Evolutionary conservation across 805 yeast species (phyloP), one percentile per base, ranked within the genome.

Genomic region (Metschnikowia baotianmanensis): DNA sequence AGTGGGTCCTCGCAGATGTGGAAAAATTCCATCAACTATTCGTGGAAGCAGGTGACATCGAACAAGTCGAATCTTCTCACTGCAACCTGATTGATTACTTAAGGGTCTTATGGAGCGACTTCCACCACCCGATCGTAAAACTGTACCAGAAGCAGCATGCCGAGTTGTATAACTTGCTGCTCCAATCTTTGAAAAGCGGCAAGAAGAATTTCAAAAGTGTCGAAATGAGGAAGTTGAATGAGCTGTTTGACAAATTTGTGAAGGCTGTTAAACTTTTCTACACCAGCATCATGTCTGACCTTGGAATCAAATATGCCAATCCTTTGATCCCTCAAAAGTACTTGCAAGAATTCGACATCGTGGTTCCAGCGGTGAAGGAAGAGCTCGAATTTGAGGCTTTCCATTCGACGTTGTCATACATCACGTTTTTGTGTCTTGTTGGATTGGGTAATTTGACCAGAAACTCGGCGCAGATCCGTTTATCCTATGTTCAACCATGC

Each of bases 111-210:
- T 83, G 89, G 89, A 56, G 67, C 23, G 77, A 77, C 5, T 70
- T 83, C 47, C 83, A 80, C 49, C 78, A 80, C 51, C 87, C 87
- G 2, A 73, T 78, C 2, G 70, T 82, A 45, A 81, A 79, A 49
- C 72, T 72, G 55, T 82, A 72, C 51, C 80, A 76, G 53, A 51
- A 57, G 15, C 62, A 59, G 23, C 73, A 66, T 48, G 60, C 56
- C 13, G 53, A 40, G 11, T 46, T 58, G 22, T 62, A 51, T 38
- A 41, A 43, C 12, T 47, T 52, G 7, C 50, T 52, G 36, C 38
- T 46, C 6, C 27, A 35, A 8, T 40, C 57, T 16, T 47, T 57
- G 40, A 26, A 40, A 21, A 29, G 24, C 36, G 43, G 20, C 20
- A 49, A 31, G 36, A 50, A 26, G 35, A 42, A 22, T 24, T 58